A percentile compares a stretch with the other conserved stretches of the same genome.
phyloP scores from a whole-genome alignment of 768 basidiomycete species.

The Serendipita vermifera region DNA sequence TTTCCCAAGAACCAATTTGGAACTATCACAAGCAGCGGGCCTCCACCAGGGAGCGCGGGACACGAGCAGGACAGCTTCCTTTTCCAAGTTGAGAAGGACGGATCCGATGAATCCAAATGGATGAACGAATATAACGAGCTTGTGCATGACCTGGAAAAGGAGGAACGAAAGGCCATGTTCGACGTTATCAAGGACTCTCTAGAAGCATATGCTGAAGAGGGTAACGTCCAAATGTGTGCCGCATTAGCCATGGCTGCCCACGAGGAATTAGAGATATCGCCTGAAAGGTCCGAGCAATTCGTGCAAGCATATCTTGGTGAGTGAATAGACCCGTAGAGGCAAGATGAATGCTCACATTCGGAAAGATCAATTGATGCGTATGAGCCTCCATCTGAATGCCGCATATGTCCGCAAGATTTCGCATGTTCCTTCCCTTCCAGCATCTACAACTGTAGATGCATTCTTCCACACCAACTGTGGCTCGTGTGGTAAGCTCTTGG shows the following conservation, averaged over 20 bases:
- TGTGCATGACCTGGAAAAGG: not conserved
- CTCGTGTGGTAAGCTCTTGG: conserved; percentile 3
- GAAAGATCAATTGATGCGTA: conserved; percentile 49
- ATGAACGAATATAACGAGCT: not conserved
- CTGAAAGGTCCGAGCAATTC: conserved; percentile 36
- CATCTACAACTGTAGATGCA: conserved; percentile 36
- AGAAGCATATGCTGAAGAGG: conserved; percentile 19
- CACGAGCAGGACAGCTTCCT: not conserved
- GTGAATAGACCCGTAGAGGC: conserved; percentile 16
- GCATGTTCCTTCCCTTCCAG: conserved; percentile 36
- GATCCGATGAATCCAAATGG: too few species aligned
- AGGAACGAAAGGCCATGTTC: not conserved
- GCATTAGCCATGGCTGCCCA: conserved; percentile 52
- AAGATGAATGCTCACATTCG: not conserved
- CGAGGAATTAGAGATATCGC: conserved; percentile 40
- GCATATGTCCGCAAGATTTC: conserved; percentile 65
- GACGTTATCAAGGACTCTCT: not conserved
- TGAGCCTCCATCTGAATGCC: conserved; percentile 50
- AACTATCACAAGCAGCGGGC: not conserved
- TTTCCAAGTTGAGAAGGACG: not conserved
- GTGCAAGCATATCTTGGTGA: conserved; percentile 63
- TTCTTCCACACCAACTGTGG: conserved; percentile 1
- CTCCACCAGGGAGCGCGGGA: not conserved
- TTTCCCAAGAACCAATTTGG: too few species aligned
- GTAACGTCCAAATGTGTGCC: conserved; percentile 76